Evolutionary conservation across 305 asterid species (phyloP), one percentile per base, ranked within the genome.

Genomic region (Petunia hybrid): DNA sequence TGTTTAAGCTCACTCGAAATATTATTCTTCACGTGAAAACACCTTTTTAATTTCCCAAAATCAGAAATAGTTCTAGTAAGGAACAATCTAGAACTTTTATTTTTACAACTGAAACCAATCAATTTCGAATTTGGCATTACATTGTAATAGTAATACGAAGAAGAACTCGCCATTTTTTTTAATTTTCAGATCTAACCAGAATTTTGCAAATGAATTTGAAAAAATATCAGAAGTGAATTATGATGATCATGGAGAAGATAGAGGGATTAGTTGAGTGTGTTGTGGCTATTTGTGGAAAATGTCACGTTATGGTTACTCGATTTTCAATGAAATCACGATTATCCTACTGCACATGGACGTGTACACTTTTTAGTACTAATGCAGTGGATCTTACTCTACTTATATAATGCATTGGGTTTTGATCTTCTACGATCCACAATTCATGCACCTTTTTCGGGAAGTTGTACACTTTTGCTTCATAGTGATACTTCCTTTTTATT

Each of bases 1-100:
- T 86, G 93, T 87, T 77, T 87, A 31, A 89, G 87, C 75, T 88
- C 86, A 70, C 90, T 82, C 63, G 91, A 88, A 59, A 88, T 87
- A 66, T 86, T 91, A 66, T 86, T 91, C 79, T 86, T 89, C 51
- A 91, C 87, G 67, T 84, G 73, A 62, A 88, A 87, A 35, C 85
- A 82, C 80, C 91, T 88, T 61, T 86, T 85, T 3, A 65, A 82
- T 87, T 88, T 84, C 14, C 56, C 83, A 59, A 64, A 61, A 45
- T 46, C 56, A 1, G 80, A 51, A 39, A 22, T 22, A 22, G 51
- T 82, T 81, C 77, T 74, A 4, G 74, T 71, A 81, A 87, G 66
- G 53, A 86, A 36, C 2, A 86, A 84, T 6, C 68, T 88, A 13
- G 88, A 85, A 79, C 76, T 84, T 45, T 88, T 85, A 80, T 79